A percentile compares a stretch with the other conserved stretches of the same genome.
Conservation (phyloP, 1,284 basidiomycete genomes). For the Papiliotrema flavescens region DNA sequence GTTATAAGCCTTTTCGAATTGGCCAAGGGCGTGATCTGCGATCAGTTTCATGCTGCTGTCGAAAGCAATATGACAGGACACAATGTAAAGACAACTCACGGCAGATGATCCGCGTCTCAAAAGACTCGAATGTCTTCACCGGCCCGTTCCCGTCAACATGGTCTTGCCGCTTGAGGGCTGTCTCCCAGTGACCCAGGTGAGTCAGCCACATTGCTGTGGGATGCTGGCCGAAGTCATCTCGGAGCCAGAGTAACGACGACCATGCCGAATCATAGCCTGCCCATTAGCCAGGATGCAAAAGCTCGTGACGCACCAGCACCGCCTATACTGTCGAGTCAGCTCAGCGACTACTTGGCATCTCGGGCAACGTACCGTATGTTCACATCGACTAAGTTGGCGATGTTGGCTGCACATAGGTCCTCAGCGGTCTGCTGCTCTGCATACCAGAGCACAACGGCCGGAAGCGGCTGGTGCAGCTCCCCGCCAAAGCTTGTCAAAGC, state of each 20-base stretch:
- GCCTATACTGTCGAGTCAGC: too few relatives aligned
- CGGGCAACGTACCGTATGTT: constrained; percentile 25
- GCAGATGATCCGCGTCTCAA: constrained; percentile 37
- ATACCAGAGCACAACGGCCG: constrained; percentile 35
- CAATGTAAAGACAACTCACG: constrained; percentile 16
- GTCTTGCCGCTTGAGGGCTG: constrained; percentile 28
- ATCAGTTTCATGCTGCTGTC: too few relatives aligned
- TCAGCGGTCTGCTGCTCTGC: constrained; percentile 26
- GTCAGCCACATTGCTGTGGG: constrained; percentile 39
- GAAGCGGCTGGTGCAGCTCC: constrained; percentile 26
- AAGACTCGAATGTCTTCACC: constrained; percentile 26
- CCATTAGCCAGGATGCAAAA: neutral
- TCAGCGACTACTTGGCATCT: neutral
- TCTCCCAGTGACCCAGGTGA: constrained; percentile 35
- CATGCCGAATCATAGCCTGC: constrained; percentile 35
- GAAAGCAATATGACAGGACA: too few relatives aligned
- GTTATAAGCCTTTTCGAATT: constrained; percentile 34
- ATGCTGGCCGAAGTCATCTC: constrained; percentile 26
- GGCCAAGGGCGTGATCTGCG: constrained; percentile 34
- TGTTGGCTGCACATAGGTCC: constrained; percentile 20
- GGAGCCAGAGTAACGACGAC: constrained; percentile 29
- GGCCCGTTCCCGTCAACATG: constrained; percentile 17
- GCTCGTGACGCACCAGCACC: too few relatives aligned
- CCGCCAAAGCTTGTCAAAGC: constrained; percentile 25
- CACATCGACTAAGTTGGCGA: constrained; percentile 28